Percentiles rank a stretch among this genome's conserved stretches.
Conservation (phyloP, 1,284 basidiomycete species). For the Neolentinus lepideus region DNA sequence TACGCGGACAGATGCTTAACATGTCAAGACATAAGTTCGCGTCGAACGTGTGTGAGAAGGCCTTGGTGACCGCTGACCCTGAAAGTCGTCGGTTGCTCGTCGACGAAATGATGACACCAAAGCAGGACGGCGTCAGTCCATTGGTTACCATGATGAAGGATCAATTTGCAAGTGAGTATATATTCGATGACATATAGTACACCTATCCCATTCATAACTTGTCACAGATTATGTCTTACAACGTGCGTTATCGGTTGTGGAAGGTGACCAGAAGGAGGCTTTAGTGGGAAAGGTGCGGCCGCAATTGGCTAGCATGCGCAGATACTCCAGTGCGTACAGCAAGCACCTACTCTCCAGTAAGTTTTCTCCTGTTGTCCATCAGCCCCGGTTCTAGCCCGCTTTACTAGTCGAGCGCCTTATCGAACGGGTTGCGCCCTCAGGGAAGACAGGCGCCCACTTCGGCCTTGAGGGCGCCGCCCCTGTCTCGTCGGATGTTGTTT, state of each 20-base stretch:
- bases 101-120: slow-evolving; percentile 73
- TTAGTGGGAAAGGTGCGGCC: slow-evolving; percentile 59
- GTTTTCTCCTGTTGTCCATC: slow-evolving; percentile 20
- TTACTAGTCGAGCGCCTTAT: slow-evolving; percentile 61
- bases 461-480: not conserved
- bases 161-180: slow-evolving; percentile 75
- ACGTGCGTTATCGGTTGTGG: slow-evolving; percentile 63
- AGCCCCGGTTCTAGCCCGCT: slow-evolving; percentile 4
- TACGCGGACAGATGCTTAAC: slow-evolving; percentile 74
- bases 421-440: slow-evolving; percentile 21
- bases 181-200: not conserved
- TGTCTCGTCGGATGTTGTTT: not conserved
- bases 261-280: slow-evolving; percentile 62
- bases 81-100: slow-evolving; percentile 66
- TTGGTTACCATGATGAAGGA: slow-evolving; percentile 85
- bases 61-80: slow-evolving; percentile 60
- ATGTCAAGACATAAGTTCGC: slow-evolving; percentile 94
- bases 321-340: slow-evolving; percentile 64
- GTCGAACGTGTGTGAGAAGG: slow-evolving; percentile 95
- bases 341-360: slow-evolving; percentile 76
- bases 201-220: too few relatives aligned
- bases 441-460: slow-evolving; percentile 12
- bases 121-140: slow-evolving; percentile 53
- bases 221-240: slow-evolving; percentile 82
- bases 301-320: slow-evolving; percentile 64